phyloP scores from a whole-genome alignment of 352 stramenopile species.

The Phytophthora pisi region DNA sequence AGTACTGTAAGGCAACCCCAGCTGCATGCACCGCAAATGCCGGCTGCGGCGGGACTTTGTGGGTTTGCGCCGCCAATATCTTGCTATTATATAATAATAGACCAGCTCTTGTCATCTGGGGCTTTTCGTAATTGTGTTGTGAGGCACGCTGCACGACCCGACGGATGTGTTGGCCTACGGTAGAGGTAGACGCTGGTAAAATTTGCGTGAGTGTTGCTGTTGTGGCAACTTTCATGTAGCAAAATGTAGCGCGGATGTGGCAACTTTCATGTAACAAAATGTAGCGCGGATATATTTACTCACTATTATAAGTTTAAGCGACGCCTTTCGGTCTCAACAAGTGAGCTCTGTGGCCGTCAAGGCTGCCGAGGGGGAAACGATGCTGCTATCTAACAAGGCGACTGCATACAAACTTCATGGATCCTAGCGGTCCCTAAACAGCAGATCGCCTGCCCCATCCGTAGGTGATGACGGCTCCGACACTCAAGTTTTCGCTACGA shows the following conservation, averaged over 20 bases:
- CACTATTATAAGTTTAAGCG: no score
- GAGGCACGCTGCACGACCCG: slow-evolving; percentile 15
- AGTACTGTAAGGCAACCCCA: neutral
- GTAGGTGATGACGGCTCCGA: no score
- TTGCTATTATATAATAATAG: neutral
- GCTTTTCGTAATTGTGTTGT: slow-evolving; percentile 10
- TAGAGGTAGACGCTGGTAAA: slow-evolving; percentile 13
- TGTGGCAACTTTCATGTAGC: neutral
- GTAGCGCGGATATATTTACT: no score
- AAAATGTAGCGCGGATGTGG: no score
- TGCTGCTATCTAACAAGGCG: neutral
- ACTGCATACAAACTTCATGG: neutral
- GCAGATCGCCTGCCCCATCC: neutral
- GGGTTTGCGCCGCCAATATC: neutral
- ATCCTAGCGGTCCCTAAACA: neutral
- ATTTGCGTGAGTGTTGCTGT: neutral
- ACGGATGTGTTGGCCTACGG: neutral
- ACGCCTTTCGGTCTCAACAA: no score
- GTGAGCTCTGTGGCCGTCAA: no score
- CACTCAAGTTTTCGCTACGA: neutral
- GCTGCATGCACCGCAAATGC: slow-evolving; percentile 6
- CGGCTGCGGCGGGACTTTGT: slow-evolving; percentile 14
- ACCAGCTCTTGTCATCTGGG: neutral
- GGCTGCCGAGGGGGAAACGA: neutral
- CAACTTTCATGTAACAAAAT: no score